Base-by-base conservation (phyloP, 225 moss, liverwort and hornwort species). In the Sphagnum tenellum region DNA sequence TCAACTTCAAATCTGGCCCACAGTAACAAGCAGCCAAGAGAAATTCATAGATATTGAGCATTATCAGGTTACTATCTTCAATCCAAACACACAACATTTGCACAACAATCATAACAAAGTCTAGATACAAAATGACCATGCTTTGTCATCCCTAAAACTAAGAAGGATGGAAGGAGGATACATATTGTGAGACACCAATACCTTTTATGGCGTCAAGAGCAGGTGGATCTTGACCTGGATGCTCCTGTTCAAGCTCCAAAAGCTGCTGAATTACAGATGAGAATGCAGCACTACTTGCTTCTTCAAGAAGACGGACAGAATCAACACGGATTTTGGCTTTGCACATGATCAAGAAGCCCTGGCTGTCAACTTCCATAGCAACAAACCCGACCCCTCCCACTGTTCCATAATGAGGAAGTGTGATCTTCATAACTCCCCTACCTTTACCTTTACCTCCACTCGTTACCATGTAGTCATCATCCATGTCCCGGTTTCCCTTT, bases 301-400 rank as follows among this genome's bases (percentile, higher is more conserved):
- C 90, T 69, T 98, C 98, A 74, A 98, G 74, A 44, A 98, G 75
- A 61, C 89, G 79, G 54, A 74, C 84, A 49, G 87, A 77, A 71
- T 98, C 98, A 49, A 98, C 83, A 72, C 90, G 90, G 62, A 93
- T 79, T 75, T 98, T 98, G 69, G 89, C 76, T 81, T 90, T 89
- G 70, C 93, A 93, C 55, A 98, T 75, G 66, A 78, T 83, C 14
- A 89, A 74, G 67, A 98, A 84, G 45, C 72, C 89, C 71, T 83
- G 85, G 71, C 77, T 93, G 56, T 98, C 89, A 47, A 93, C 89
- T 83, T 93, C 98, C 83, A 93, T 69, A 69, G 82, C 92, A 64
- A 93, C 93, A 65, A 87, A 93, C 64, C 87, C 87, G 50, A 81
- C 59, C 69, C 85, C 96, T 59, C 75, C 86, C 66, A 88, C 81